Evolutionary conservation across 306 rosid species (phyloP).

Genomic region (Citrullus mucosospermus): DNA sequence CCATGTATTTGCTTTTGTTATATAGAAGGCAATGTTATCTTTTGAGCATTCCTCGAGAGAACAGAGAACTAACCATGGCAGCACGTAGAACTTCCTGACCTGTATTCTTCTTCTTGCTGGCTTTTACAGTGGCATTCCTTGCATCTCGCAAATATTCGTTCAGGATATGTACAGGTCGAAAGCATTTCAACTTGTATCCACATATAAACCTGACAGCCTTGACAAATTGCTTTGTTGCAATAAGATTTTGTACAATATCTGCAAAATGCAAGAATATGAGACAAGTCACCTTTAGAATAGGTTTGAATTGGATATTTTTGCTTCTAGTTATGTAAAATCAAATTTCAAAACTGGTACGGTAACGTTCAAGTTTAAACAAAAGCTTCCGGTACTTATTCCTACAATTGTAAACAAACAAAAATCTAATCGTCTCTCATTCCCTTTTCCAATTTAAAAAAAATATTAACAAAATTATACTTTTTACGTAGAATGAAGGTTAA

Average conservation of each 20-base stretch:
- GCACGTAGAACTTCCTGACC: conserved; percentile 18
- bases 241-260: conserved; percentile 31
- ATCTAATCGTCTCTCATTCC: no score
- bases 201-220: conserved; percentile 47
- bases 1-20: background rate
- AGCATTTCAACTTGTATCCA: conserved; percentile 30
- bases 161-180: conserved; percentile 27
- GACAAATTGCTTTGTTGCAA: conserved; percentile 22
- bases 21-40: background rate
- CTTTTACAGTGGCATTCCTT: background rate
- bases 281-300: background rate
- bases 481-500: no score
- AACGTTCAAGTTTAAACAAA: background rate
- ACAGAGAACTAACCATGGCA: background rate
- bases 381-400: background rate
- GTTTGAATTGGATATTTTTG: background rate
- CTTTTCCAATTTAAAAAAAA: no score
- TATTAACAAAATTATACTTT: no score
- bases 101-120: background rate
- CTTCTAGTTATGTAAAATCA: background rate
- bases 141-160: conserved; percentile 10
- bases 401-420: no score
- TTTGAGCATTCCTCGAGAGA: background rate
- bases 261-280: background rate
- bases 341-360: background rate